Base-by-base conservation (phyloP, 306 rosid species). In the Quercus cerris region DNA sequence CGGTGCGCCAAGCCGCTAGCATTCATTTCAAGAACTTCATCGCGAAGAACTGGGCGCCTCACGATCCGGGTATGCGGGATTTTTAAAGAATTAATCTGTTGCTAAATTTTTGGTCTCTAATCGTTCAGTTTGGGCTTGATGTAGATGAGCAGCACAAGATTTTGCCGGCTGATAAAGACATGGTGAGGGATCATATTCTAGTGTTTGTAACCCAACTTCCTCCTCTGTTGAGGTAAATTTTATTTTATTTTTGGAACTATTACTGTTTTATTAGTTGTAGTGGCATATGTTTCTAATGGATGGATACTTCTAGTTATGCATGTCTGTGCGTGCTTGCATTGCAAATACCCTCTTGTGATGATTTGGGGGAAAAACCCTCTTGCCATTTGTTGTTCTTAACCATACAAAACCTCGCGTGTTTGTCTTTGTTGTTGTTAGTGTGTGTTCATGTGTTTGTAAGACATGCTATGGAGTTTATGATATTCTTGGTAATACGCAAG, bases 21-120 rank as follows among this genome's bases (percentile, higher is more conserved):
- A 96, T 96, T 83, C 99, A 96, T 84, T 96, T 96, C 79, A 96
- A 96, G 89, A 96, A 96, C 81, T 96, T 93, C 75, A 88, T 91
- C 77, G 98, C 89, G 1, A 96, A 93, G 82, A 84, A 96, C 81
- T 96, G 99, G 99, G 90, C 94, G 22, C 97, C 98, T 23, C 80
- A 23, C 35, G 97, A 91, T 4, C 88, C 92, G 19, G 99, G 99
- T 93, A 82, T 71, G 28, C 58, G 6, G 77, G 28, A 35, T 64
- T 79, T 85, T 33, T 75, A 80, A 66, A 77, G 17, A 10, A 13
- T 27, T 28, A 28, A 77, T 78, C 22, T 7, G 10, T 66, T 79
- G 59, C 46, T 77, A 12, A 15, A 12, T 10, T 72, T 63, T 31
- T 49, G 20, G 3, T 74, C 68, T 70, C 71, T 86, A 61, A 84